phyloP scores from a whole-genome alignment of 2,329 filamentous ascomycete genomes.

The Epichloe sylvatica region DNA sequence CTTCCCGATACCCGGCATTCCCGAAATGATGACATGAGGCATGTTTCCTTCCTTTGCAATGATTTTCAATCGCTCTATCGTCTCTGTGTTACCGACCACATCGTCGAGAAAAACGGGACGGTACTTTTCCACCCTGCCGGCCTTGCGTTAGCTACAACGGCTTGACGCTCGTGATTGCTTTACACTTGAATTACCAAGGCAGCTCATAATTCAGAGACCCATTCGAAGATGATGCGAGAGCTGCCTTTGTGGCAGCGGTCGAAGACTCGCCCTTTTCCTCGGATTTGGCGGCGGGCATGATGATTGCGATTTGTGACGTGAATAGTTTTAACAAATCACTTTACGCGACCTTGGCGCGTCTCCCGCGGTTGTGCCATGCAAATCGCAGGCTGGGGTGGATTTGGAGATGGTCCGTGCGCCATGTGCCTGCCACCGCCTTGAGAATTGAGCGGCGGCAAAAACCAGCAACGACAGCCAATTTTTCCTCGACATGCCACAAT shows the following conservation, averaged over 20 bases:
- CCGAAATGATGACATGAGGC: conserved; percentile 98
- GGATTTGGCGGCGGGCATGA: conserved; percentile 38
- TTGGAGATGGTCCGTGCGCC: conserved; percentile 15
- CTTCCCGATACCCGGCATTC: conserved; percentile 98
- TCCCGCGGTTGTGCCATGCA: conserved; percentile 1
- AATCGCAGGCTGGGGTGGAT: background rate
- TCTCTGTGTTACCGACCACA: conserved; percentile 95
- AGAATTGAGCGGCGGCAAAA: conserved; percentile 5
- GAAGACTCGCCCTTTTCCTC: conserved; percentile 48
- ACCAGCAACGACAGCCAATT: conserved; percentile 3
- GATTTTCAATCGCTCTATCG: conserved; percentile 92
- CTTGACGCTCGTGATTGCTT: background rate
- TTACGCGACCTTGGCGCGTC: conserved; percentile 26
- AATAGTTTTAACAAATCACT: conserved; percentile 15
- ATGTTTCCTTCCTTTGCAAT: conserved; percentile 98
- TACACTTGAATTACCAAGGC: conserved; percentile 46
- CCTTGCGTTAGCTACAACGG: background rate
- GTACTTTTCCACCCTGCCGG: conserved; percentile 88
- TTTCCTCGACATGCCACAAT: conserved; percentile 5
- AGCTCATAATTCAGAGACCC: conserved; percentile 53
- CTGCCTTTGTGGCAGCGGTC: conserved; percentile 43
- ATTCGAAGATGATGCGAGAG: conserved; percentile 34
- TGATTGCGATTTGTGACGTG: conserved; percentile 17
- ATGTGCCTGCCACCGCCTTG: conserved; percentile 15
- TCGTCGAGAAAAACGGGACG: conserved; percentile 89